Base-by-base conservation (phyloP, 352 stramenopile genomes). In the Phytophthora citricola region DNA sequence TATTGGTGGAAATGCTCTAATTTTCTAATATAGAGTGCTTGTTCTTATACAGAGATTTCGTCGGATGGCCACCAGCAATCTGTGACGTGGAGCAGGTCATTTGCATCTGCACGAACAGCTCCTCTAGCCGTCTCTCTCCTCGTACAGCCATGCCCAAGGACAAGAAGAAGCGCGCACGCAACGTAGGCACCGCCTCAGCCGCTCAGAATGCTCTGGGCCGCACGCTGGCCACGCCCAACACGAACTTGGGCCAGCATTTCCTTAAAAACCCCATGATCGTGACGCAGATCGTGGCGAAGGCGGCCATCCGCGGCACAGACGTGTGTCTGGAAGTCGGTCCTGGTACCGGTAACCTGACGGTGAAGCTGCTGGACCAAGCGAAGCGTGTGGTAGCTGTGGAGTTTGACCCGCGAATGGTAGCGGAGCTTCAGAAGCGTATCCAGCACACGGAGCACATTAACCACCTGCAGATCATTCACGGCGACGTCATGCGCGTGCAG, bases 331-430 rank as follows among this genome's bases (percentile, higher is more conserved):
- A 99, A 78, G 95, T 99, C 66, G 94, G 96, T 34, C 97, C 97
- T 0, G 97, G 97, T 73, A 99, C 97, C 2, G 98, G 98, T 75
- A 99, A 99, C 90, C 86, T 99, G 79, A 99, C 98, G n/a, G 83
- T 99, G 55, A 98, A 98, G 71, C 82, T 99, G 17, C 78, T 99
- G 36, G 87, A 99, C 64, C 87, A 95, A 73, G 88, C 93, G n/a
- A 99, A 99, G 84, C 87, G 91, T 52, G 96, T 99, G 26, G 81
- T 99, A 6, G 98, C 98, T 10, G 94, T 99, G 44, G 98, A 99
- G 85, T 98, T 98, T 66, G 98, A 99, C 76, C 84, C 85, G 49
- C 91, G 98, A 54, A 99, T 99, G 98, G 93, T 99, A 48, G 87
- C 97, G n/a, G 98, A 99, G 84, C 92, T 99, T 29, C 82, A 98